A percentile compares a stretch with the other conserved stretches of the same genome.
phyloP scores from a whole-genome alignment of 2,329 filamentous ascomycete species.

The Penicillium sp. region DNA sequence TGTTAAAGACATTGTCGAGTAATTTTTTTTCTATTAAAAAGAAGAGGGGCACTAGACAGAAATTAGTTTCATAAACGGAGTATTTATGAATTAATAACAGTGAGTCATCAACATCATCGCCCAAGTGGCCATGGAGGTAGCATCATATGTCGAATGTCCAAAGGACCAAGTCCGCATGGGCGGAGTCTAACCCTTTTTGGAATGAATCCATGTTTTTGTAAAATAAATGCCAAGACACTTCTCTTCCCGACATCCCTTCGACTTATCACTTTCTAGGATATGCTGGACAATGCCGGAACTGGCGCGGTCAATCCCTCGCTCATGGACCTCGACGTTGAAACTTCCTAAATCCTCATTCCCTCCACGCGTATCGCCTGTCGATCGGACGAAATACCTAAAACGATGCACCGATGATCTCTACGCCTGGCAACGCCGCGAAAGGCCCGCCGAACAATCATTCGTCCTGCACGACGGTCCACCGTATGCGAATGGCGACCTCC shows the following conservation, averaged over 20 bases:
- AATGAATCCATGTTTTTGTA: background rate
- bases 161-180: background rate
- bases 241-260: background rate
- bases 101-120: background rate
- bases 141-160: background rate
- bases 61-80: background rate
- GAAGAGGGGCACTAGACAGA: background rate
- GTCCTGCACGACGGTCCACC: conserved; percentile 92
- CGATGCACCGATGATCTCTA: conserved; percentile 86
- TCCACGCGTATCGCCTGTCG: conserved; percentile 44
- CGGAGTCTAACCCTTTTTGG: conserved; percentile 2
- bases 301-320: conserved; percentile 42
- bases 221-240: background rate
- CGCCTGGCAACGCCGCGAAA: conserved; percentile 68
- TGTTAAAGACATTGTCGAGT: background rate
- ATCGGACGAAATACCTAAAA: conserved; percentile 60
- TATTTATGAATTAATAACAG: background rate
- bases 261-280: background rate
- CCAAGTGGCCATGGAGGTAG: too few relatives aligned
- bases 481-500: conserved; percentile 89
- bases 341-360: conserved; percentile 73
- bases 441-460: conserved; percentile 61
- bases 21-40: background rate
- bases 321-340: conserved; percentile 71
- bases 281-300: conserved; percentile 39